Base-by-base conservation (phyloP, 108 stramenopile genomes). In the Chaetoceros tenuissimus region DNA sequence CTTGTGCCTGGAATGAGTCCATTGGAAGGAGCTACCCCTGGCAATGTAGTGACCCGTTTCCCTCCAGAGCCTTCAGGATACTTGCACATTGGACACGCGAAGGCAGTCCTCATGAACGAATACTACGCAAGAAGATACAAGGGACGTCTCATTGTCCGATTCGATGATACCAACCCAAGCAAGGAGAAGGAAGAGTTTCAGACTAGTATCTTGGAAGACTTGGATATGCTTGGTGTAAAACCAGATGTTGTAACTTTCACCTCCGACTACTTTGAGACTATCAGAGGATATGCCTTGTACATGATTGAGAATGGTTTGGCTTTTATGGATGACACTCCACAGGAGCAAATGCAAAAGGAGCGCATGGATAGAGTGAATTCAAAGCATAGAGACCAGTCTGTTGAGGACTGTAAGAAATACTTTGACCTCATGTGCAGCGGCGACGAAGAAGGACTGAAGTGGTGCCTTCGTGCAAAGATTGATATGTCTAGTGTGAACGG, bases 101-200 rank as follows among this genome's bases (percentile, higher is more conserved):
- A 99, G 80, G 96, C 96, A 16, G 95, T 96, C 55, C 59, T 96
- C 51, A 69, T 99, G 55, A 98, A 98, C 69, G 85, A 99, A 60
- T 97, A 96, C 69, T 99, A 98, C 71, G 99, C 99, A 1, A 73
- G 87, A 43, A 67, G 87, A 2, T 99, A 99, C 80, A 76, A 85
- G 57, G 97, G 97, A 51, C 85, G 91, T 52, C 59, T 97, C 43
- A 73, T 97, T 50, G 72, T 91, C 10, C 71, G 90, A 22, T 99
- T 99, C 60, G 99, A 99, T 76, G 99, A 99, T 79, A 99, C 99
- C 30, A 99, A 99, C 67, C 99, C 99, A 3, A 80, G 79, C 76
- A 99, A 99, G 75, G 99, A 99, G 79, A 97, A 97, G 71, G 97
- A 88, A 51, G 99, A 99, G 69, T 99, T 82, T 59, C 94, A 96